These are phyloP conservation scores for Cladosporium halotolerans DNA, from an alignment of 2,329 filamentous ascomycete genomes.

Conservation along the genomic window DNA sequence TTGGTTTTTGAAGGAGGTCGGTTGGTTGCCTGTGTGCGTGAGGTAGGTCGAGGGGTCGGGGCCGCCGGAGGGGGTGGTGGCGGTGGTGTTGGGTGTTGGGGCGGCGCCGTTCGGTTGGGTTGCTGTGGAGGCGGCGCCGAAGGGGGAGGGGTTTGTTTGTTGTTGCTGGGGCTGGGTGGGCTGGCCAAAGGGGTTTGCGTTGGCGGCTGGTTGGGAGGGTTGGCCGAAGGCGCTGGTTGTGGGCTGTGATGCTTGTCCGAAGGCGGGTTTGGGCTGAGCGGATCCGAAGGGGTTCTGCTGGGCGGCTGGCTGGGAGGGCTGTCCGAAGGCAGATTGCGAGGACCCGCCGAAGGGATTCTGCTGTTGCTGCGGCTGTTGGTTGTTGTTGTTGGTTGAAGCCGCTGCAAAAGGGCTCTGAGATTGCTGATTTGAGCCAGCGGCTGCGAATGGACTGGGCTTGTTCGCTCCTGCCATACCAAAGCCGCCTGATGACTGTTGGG, in stretches of 20 bases:
- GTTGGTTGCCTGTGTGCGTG: conserved; percentile 37
- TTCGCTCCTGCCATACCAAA: conserved; percentile 17
- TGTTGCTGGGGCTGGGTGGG: not conserved
- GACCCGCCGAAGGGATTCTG: conserved; percentile 5
- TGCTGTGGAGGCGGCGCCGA: not conserved
- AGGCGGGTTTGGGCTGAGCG: conserved; percentile 12
- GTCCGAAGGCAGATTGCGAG: conserved; percentile 34
- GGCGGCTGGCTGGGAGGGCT: conserved; percentile 26
- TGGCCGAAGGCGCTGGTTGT: conserved; percentile 18
- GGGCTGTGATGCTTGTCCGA: conserved; percentile 12
- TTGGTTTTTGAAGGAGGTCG: conserved; percentile 58
- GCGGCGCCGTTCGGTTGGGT: not conserved
- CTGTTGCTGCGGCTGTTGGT: not conserved
- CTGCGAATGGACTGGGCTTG: conserved; percentile 9
- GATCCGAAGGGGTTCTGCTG: conserved; percentile 13
- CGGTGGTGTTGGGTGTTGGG: not conserved
- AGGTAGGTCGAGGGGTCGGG: conserved; percentile 40
- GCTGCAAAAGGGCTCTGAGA: conserved; percentile 1
- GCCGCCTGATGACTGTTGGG: conserved; percentile 3
- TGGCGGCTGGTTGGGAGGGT: conserved; percentile 14
- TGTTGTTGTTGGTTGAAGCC: not conserved
- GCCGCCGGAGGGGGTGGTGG: conserved; percentile 17
- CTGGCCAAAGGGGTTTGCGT: conserved; percentile 9
- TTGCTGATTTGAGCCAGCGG: not conserved
- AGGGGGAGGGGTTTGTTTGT: not conserved